These are phyloP conservation scores for Lichtheimia ornata DNA, from an alignment of 371 early-diverging fungal species.

Conservation along the genomic window DNA sequence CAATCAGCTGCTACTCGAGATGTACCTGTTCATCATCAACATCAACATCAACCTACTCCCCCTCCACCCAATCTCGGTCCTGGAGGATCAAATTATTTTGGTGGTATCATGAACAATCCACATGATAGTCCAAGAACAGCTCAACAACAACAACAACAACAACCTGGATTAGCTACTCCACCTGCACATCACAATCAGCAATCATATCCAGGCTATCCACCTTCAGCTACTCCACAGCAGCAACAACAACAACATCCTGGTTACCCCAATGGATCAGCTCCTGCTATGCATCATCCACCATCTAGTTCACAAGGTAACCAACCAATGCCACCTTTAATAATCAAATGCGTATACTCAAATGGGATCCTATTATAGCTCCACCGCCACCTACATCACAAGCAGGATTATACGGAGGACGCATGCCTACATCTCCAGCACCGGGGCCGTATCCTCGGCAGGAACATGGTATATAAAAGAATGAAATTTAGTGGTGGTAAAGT, in stretches of 20 bases:
- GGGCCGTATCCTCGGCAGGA: constrained; percentile 5
- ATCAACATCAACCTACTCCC: constrained; percentile 26
- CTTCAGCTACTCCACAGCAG: constrained; percentile 15
- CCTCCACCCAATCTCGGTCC: constrained; percentile 51
- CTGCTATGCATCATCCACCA: constrained; percentile 11
- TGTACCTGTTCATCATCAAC: constrained; percentile 2
- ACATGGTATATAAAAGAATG: constrained; percentile 1
- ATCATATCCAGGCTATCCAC: constrained; percentile 12
- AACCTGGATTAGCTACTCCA: constrained; percentile 1
- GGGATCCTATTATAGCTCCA: neutral
- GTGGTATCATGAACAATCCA: constrained; percentile 46
- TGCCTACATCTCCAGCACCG: constrained; percentile 13
- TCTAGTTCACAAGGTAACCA: neutral
- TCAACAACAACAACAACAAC: constrained; percentile 20
- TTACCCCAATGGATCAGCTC: constrained; percentile 12
- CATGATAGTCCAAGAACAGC: constrained; percentile 40
- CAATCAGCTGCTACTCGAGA: neutral
- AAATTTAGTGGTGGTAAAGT: neutral
- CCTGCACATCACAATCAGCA: neutral
- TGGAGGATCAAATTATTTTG: constrained; percentile 44
- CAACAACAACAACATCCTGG: constrained; percentile 12
- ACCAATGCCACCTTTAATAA: no score
- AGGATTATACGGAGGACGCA: constrained; percentile 2
- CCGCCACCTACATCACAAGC: neutral
- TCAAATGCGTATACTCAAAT: no score